Percentiles rank a stretch among this genome's conserved stretches.
Evolutionary conservation across 2,329 filamentous ascomycete species (phyloP).

Genomic region (Dendrostoma leiphaemia): DNA sequence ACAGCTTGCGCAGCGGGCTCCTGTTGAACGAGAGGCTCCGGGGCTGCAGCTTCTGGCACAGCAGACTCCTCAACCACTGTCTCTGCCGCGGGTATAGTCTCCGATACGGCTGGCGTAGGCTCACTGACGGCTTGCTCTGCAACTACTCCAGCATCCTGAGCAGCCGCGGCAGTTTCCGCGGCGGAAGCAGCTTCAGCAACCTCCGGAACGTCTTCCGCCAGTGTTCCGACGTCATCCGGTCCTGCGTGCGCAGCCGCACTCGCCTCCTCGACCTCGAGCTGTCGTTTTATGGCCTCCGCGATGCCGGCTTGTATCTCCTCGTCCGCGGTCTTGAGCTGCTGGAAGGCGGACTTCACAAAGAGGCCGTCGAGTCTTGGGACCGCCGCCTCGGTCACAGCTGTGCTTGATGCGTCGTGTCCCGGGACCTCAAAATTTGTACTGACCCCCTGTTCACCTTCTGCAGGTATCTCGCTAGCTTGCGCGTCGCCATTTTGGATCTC

Average conservation of each 20-base stretch:
- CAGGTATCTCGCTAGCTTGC: slow-evolving; percentile 4
- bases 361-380: slow-evolving; percentile 5
- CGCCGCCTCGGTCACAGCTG: not conserved
- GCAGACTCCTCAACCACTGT: not conserved
- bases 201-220: not conserved
- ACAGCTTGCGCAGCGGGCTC: not conserved
- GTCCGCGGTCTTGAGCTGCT: slow-evolving; percentile 6
- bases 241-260: not conserved
- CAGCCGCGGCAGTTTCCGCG: not conserved
- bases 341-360: slow-evolving; percentile 13
- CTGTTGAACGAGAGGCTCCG: not conserved
- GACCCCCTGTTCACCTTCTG: not conserved
- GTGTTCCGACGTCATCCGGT: not conserved
- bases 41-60: not conserved
- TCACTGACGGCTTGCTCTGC: not conserved
- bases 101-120: too few relatives aligned
- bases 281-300: slow-evolving; percentile 21
- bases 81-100: too few relatives aligned
- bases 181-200: not conserved
- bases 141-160: not conserved
- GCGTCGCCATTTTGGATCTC: not conserved
- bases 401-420: not conserved
- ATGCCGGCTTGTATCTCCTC: slow-evolving; percentile 25
- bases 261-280: slow-evolving; percentile 13
- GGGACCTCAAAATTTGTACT: not conserved